Evolutionary conservation across 2,329 filamentous ascomycete species (phyloP).

Genomic region (Colletotrichum sp.): DNA sequence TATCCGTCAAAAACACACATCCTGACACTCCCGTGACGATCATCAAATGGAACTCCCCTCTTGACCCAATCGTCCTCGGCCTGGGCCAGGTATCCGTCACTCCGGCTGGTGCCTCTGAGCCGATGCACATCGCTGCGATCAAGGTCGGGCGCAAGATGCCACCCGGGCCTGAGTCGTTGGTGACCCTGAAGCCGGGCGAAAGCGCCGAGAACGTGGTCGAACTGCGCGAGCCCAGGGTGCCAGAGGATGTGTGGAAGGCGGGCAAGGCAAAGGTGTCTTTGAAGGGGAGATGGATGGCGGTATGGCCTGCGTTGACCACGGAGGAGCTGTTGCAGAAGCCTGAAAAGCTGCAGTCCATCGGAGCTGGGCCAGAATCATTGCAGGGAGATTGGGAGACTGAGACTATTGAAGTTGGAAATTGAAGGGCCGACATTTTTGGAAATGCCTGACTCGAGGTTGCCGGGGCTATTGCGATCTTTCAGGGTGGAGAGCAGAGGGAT

Average conservation of each 20-base stretch:
- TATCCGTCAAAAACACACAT: slow-evolving; percentile 45
- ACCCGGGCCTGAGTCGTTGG: slow-evolving; percentile 38
- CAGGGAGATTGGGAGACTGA: slow-evolving; percentile 9
- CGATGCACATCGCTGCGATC: slow-evolving; percentile 42
- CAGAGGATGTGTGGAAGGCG: slow-evolving; percentile 35
- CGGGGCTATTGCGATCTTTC: not conserved
- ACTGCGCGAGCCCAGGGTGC: slow-evolving; percentile 39
- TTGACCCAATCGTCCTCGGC: slow-evolving; percentile 44
- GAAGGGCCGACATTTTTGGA: not conserved
- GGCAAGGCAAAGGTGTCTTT: slow-evolving; percentile 35
- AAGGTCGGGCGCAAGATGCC: slow-evolving; percentile 46
- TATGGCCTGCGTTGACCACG: slow-evolving; percentile 29
- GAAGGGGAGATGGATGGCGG: slow-evolving; percentile 42
- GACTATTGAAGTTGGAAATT: slow-evolving; percentile 2
- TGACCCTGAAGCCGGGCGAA: slow-evolving; percentile 42
- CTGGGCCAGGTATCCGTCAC: slow-evolving; percentile 45
- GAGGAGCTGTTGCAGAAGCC: slow-evolving; percentile 7
- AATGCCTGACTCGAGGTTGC: not conserved
- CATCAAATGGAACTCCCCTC: slow-evolving; percentile 47
- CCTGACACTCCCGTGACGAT: slow-evolving; percentile 39
- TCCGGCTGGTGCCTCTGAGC: slow-evolving; percentile 32
- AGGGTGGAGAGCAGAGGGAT: not conserved
- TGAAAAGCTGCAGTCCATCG: slow-evolving; percentile 1
- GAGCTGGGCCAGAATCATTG: not conserved
- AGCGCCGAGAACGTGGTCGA: slow-evolving; percentile 37